Conservation (phyloP, 2,329 filamentous ascomycete species). For the Cladosporium sp. region DNA sequence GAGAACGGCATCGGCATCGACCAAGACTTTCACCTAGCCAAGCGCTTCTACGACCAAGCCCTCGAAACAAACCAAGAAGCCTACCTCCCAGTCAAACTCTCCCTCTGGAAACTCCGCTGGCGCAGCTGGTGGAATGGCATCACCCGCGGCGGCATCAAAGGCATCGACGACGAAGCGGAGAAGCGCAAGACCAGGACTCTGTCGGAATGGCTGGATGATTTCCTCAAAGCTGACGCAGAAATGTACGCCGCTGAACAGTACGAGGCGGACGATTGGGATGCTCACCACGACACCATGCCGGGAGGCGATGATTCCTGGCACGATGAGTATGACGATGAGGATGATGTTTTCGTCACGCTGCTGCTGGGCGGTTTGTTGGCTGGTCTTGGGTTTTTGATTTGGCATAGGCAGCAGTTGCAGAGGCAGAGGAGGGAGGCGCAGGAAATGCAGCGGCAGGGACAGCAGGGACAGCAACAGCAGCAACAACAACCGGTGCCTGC, state of each 20-base stretch:
- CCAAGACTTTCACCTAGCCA: slow-evolving; percentile 95
- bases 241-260: slow-evolving; percentile 46
- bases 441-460: slow-evolving; percentile 21
- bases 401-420: slow-evolving; percentile 70
- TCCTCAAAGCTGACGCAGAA: slow-evolving; percentile 57
- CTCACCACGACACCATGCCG: slow-evolving; percentile 41
- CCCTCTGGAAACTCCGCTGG: slow-evolving; percentile 75
- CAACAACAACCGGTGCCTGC: slow-evolving; percentile 38
- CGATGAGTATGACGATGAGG: slow-evolving; percentile 58
- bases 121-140: slow-evolving; percentile 93
- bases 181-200: slow-evolving; percentile 46
- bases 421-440: slow-evolving; percentile 35
- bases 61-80: slow-evolving; percentile 86
- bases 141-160: slow-evolving; percentile 84
- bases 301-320: slow-evolving; percentile 53
- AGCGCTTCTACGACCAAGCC: slow-evolving; percentile 91
- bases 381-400: slow-evolving; percentile 71
- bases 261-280: slow-evolving; percentile 44
- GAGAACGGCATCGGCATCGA: slow-evolving; percentile 90
- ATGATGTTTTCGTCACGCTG: slow-evolving; percentile 76
- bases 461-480: slow-evolving; percentile 33
- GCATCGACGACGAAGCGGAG: slow-evolving; percentile 70
- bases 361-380: slow-evolving; percentile 75
- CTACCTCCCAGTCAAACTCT: slow-evolving; percentile 86
- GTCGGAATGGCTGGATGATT: slow-evolving; percentile 80